Evolutionary conservation across 1,284 basidiomycete species (phyloP), one percentile per base, ranked within the genome.

Genomic region (Fomitiporia mediterranea): DNA sequence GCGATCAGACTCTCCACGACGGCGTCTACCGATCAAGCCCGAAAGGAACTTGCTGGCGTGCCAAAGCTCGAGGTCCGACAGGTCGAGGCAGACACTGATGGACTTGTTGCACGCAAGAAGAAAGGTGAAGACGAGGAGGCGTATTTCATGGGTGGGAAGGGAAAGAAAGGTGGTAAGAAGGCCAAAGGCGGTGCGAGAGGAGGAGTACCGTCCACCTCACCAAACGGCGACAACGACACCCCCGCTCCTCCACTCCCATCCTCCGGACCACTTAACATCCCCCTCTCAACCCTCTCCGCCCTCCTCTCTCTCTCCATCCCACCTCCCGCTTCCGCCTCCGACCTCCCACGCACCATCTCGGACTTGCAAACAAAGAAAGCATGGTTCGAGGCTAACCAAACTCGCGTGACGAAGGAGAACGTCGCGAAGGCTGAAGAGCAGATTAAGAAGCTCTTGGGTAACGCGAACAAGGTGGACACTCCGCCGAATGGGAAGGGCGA

Each of bases 321-420:
- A 27, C 91, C 94, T 21, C 97, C 97, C 0, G 77, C 84, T 7
- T 86, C 86, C 40, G 73, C 81, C 47, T 76, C 80, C 11, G 96
- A 99, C 67, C 79, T 96, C 32, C 79, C 84, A 51, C 88, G 92
- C 53, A 84, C 94, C 35, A 79, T 99, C 59, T 88, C 92, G 66
- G 92, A 98, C 68, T 78, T 99, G 57, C 89, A 90, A 73, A 91
- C 84, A 55, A 99, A 99, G 81, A 94, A 93, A 73, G 81, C 88
- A 42, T 99, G 95, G 94, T 98, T 87, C 69, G 84, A 91, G 68
- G 84, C 81, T 11, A 89, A 91, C 69, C 88, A 88, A 68, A 74
- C 74, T 34, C 81, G 78, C 23, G 79, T 79, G 58, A 88, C 85
- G 0, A 76, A 78, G 5, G 86, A 89, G 66, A 89, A 88, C 62